These are phyloP conservation scores for Fusarium dlaminii DNA, from an alignment of 2,329 filamentous ascomycete genomes.

Conservation along the genomic window DNA sequence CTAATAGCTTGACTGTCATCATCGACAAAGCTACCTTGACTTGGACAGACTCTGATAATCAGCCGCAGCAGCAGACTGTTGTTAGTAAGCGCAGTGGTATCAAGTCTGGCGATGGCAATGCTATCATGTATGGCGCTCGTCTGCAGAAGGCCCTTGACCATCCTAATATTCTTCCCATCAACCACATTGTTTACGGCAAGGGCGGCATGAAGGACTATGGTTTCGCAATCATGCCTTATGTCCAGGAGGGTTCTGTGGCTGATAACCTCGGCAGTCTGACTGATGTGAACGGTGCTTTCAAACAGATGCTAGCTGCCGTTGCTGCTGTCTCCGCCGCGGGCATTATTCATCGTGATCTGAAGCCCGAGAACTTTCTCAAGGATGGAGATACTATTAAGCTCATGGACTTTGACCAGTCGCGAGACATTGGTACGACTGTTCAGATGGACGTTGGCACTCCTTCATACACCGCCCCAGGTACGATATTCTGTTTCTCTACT, in stretches of 20 bases:
- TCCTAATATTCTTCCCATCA: conserved; percentile 6
- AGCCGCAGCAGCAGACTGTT: neutral
- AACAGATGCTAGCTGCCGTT: conserved; percentile 16
- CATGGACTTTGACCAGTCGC: conserved; percentile 23
- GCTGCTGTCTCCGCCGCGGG: conserved; percentile 9
- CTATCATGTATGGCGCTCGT: neutral
- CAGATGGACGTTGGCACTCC: conserved; percentile 14
- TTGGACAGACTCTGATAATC: neutral
- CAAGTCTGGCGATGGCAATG: neutral
- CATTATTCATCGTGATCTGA: conserved; percentile 15
- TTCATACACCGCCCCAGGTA: conserved; percentile 14
- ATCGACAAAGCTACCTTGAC: conserved; percentile 4
- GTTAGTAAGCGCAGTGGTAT: conserved; percentile 11
- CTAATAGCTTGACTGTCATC: neutral
- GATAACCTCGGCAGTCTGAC: neutral
- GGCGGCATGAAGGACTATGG: neutral
- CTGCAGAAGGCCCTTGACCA: neutral
- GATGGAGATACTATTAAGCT: conserved; percentile 17
- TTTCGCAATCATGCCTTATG: conserved; percentile 11
- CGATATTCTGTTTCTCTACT: fast-evolving
- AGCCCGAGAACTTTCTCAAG: conserved; percentile 22
- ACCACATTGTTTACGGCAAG: neutral
- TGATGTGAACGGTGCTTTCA: conserved; percentile 7
- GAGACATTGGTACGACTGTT: neutral
- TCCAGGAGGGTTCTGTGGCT: conserved; percentile 3